Base-by-base conservation (phyloP, 2,329 filamentous ascomycete species). In the Penicillium sp. region DNA sequence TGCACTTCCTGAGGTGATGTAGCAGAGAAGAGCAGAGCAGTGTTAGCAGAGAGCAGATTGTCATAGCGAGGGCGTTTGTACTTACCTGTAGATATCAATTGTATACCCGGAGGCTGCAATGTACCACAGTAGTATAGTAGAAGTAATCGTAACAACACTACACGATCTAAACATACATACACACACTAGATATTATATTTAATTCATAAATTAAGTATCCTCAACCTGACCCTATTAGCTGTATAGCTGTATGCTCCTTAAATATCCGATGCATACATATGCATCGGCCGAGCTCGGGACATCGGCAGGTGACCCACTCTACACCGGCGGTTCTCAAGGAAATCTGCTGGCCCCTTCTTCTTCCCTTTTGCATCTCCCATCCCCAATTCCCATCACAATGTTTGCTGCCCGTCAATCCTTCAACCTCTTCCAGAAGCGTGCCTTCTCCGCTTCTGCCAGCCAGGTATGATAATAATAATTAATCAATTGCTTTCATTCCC, bases 381-480 rank as follows among this genome's bases (percentile, higher is more conserved):
- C 57, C 59, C 51, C 45, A 14, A 45, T 10, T 37, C 50, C 55
- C 48, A 49, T 67, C 75, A 87, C 67, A 63, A 92, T 95, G 91
- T 93, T 93, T 77, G 85, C 88, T 71, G 82, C 84, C 75, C 82
- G 85, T 64, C 81, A 72, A 62, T 63, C 79, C 58, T 75, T 81
- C 69, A 77, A 75, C 67, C 70, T 79, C 65, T 71, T 88, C 77
- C 89, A 91, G 82, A 84, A 86, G 79, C 86, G 90, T 73, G 88
- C 89, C 75, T 92, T 92, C 81, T 91, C 90, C 73, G 88, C 85
- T 74, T 88, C 89, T 72, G 87, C 89, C 70, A 83, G 86, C 78
- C 83, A 91, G 79, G 89, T 92, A 79, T 77, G 84, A n/a, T n/a
- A n/a, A n/a, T n/a, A n/a, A n/a, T n/a, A n/a, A n/a, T n/a, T n/a